Evolutionary conservation across 176 grass and related monocot species (phyloP).

Genomic region (Saccharum spontaneum): DNA sequence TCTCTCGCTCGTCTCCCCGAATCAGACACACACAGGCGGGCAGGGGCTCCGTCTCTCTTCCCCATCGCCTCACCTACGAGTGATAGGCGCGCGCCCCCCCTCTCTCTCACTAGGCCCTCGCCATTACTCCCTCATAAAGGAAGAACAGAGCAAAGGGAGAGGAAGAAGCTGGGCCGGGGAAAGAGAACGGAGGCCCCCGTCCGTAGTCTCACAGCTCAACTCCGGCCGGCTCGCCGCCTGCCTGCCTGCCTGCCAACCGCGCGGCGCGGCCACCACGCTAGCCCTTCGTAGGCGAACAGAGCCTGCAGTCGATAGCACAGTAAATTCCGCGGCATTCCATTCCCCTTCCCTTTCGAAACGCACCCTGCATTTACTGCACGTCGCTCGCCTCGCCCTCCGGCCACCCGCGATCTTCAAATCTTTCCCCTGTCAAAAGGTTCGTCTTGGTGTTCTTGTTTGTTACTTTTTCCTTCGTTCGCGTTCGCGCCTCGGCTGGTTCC

Average conservation of each 20-base stretch:
- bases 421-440: conserved; percentile 20
- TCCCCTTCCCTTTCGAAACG: neutral
- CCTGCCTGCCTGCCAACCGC: conserved; percentile 23
- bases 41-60: neutral
- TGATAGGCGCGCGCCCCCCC: neutral
- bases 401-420: conserved; percentile 39
- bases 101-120: neutral
- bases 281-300: neutral
- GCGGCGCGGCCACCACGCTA: conserved; percentile 41
- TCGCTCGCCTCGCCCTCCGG: neutral
- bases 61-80: conserved; percentile 28
- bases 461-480: neutral
- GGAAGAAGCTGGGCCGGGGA: neutral
- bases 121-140: conserved; percentile 49
- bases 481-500: neutral
- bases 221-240: conserved; percentile 20
- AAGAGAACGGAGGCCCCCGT: neutral
- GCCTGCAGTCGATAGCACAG: conserved; percentile 39
- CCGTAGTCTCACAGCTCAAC: neutral
- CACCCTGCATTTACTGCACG: conserved; percentile 49
- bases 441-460: neutral
- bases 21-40: neutral
- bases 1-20: neutral
- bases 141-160: conserved; percentile 6
- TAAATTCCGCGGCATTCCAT: conserved; percentile 42